phyloP scores from a whole-genome alignment of 176 grass and related monocot genomes.

The Carex kokanica region DNA sequence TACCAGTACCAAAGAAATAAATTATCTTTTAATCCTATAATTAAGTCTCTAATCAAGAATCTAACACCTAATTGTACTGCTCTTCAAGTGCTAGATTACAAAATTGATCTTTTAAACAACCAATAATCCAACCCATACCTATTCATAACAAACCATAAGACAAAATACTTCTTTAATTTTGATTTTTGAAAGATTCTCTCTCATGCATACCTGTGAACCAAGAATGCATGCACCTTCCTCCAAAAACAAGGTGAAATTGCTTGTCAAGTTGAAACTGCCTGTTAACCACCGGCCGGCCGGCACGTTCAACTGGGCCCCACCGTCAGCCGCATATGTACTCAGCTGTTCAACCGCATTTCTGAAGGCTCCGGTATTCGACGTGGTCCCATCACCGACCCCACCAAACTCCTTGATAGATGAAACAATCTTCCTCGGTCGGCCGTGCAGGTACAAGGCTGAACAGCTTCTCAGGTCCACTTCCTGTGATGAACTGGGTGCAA shows the following conservation, averaged over 20 bases:
- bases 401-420: conserved; percentile 72
- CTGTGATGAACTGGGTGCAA: background rate
- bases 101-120: conserved; percentile 19
- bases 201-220: conserved; percentile 56
- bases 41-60: conserved; percentile 11
- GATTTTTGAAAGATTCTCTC: conserved; percentile 13
- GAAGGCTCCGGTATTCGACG: conserved; percentile 71
- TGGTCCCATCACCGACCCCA: conserved; percentile 65
- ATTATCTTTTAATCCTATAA: background rate
- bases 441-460: conserved; percentile 48
- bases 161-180: conserved; percentile 12
- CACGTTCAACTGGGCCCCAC: conserved; percentile 67
- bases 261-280: conserved; percentile 89
- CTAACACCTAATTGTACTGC: background rate
- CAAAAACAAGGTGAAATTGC: conserved; percentile 83
- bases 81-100: background rate
- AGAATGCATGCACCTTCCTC: conserved; percentile 66
- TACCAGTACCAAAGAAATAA: background rate
- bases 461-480: conserved; percentile 22
- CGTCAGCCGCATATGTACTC: background rate
- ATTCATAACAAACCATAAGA: conserved; percentile 5
- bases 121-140: background rate
- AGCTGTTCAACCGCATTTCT: conserved; percentile 47
- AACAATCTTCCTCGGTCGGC: conserved; percentile 34
- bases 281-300: conserved; percentile 72